Evolutionary conservation across 2,329 filamentous ascomycete genomes (phyloP).

Genomic region (Fusarium citri): DNA sequence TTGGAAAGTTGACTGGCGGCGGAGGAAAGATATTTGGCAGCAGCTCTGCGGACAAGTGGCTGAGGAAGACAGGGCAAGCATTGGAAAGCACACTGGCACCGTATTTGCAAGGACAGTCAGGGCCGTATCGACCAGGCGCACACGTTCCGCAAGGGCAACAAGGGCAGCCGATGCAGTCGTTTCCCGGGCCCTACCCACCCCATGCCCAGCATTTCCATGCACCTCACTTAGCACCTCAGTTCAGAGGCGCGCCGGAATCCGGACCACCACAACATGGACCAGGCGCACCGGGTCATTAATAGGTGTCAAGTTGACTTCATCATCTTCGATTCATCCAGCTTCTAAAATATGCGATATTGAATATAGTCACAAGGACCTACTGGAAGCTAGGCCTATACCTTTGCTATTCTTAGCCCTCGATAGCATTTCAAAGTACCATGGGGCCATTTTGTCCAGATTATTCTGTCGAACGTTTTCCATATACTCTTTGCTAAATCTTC

Average conservation of each 20-base stretch:
- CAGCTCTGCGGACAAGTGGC: constrained; percentile 51
- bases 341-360: background rate
- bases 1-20: constrained; percentile 34
- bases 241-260: constrained; percentile 27
- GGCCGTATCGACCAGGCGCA: constrained; percentile 25
- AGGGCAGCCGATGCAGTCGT: constrained; percentile 12
- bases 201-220: constrained; percentile 33
- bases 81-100: constrained; percentile 51
- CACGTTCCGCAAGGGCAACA: constrained; percentile 30
- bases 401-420: background rate
- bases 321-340: background rate
- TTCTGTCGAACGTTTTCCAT: background rate
- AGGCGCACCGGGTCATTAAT: constrained; percentile 3
- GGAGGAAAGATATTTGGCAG: constrained; percentile 49
- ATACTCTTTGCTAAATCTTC: background rate
- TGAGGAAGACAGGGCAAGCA: constrained; percentile 52
- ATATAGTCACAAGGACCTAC: background rate
- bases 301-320: background rate
- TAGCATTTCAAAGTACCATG: background rate
- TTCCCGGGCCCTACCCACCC: constrained; percentile 12
- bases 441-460: background rate
- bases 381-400: background rate
- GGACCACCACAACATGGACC: constrained; percentile 23
- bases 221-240: constrained; percentile 42
- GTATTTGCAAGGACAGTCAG: constrained; percentile 43